Evolutionary conservation across 2,329 filamentous ascomycete genomes (phyloP).

Genomic region (Colletotrichum karsti): DNA sequence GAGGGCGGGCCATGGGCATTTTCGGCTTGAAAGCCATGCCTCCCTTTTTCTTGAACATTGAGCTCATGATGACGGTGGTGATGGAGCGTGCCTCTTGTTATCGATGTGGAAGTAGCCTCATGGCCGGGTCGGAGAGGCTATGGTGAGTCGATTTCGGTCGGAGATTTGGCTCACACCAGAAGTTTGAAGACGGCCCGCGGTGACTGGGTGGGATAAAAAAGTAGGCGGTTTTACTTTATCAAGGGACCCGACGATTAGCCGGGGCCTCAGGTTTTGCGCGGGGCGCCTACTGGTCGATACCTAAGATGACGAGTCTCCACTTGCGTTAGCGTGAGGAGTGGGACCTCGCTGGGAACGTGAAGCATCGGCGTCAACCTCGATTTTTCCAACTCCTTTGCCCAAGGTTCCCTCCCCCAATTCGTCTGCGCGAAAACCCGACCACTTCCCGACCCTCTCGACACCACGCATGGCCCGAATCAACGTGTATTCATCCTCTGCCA

Average conservation of each 20-base stretch:
- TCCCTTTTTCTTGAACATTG: conserved; percentile 74
- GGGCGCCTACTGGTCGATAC: conserved; percentile 36
- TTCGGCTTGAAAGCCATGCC: conserved; percentile 76
- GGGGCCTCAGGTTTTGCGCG: conserved; percentile 12
- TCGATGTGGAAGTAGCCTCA: background rate
- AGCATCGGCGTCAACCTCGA: conserved; percentile 47
- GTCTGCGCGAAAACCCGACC: conserved; percentile 13
- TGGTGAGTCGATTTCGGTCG: background rate
- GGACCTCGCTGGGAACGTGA: conserved; percentile 40
- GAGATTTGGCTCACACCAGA: conserved; percentile 1
- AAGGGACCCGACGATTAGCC: conserved; percentile 24
- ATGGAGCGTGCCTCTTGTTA: background rate
- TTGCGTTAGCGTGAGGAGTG: conserved; percentile 41
- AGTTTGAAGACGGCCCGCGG: conserved; percentile 6
- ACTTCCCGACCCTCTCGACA: conserved; percentile 19
- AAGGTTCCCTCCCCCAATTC: conserved; percentile 12
- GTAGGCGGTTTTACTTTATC: background rate
- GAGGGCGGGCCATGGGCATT: conserved; percentile 64
- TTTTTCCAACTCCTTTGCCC: conserved; percentile 33
- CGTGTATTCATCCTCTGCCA: background rate
- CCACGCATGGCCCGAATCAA: conserved; percentile 18
- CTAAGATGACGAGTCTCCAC: conserved; percentile 38
- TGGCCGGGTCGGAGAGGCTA: background rate
- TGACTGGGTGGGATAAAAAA: conserved; percentile 14
- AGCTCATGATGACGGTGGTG: conserved; percentile 60